Conservation (phyloP, 2,329 filamentous ascomycete genomes). For the Phaeosphaeriaceae sp. region DNA sequence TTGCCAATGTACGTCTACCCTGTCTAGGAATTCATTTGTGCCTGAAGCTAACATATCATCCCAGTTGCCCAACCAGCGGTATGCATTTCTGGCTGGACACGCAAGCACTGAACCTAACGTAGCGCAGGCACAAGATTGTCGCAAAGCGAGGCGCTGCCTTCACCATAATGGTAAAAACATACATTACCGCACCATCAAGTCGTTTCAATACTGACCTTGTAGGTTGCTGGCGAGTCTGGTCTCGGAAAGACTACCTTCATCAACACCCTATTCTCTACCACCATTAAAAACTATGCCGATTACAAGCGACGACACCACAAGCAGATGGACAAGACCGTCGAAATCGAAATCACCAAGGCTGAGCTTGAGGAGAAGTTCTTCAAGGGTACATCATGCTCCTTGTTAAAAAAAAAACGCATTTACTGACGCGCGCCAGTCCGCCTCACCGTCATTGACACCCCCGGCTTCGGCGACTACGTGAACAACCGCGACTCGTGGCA, state of each 20-base stretch:
- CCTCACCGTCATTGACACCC: slow-evolving; percentile 97
- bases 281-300: slow-evolving; percentile 99
- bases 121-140: slow-evolving; percentile 70
- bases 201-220: slow-evolving; percentile 34
- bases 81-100: slow-evolving; percentile 37
- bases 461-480: slow-evolving; percentile 98
- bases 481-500: slow-evolving; percentile 99
- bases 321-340: slow-evolving; percentile 99
- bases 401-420: background rate
- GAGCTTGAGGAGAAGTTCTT: slow-evolving; percentile 99
- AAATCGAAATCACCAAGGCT: slow-evolving; percentile 99
- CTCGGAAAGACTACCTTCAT: slow-evolving; percentile 99
- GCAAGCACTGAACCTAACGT: slow-evolving; percentile 39
- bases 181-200: background rate
- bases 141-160: slow-evolving; percentile 92
- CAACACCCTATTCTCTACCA: slow-evolving; percentile 99
- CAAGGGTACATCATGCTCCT: slow-evolving; percentile 71
- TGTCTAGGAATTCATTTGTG: slow-evolving; percentile 1
- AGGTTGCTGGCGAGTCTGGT: slow-evolving; percentile 98
- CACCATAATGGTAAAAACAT: slow-evolving; percentile 87
- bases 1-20: slow-evolving; percentile 69
- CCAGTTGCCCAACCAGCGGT: slow-evolving; percentile 73
- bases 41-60: slow-evolving; percentile 42
- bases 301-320: slow-evolving; percentile 99
- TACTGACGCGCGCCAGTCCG: slow-evolving; percentile 70